Base-by-base conservation (phyloP, 2,329 filamentous ascomycete species). In the Neospermospora avenae region DNA sequence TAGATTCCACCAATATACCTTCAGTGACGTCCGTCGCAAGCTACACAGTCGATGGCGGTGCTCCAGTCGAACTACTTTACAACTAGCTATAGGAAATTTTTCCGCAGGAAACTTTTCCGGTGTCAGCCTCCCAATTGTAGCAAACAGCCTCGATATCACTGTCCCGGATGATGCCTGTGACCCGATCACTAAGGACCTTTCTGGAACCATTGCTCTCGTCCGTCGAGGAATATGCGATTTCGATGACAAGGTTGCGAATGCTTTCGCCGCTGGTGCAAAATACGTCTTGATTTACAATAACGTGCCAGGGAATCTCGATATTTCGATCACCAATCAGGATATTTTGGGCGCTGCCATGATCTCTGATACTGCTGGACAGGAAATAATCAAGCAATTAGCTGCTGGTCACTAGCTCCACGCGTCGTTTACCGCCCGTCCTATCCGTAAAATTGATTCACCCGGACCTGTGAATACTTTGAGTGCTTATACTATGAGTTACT, bases 141-240 rank as follows among this genome's bases (percentile, higher is more conserved):
- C 53, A 13, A 55, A 41, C 25, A 55, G 25, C n/a, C 41, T 55
- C 4, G 31, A 60, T 31, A 56, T 20, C 16, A 52, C 10, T 16
- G 5, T 58, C 7, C 10, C 35, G 20, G 51, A 28, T 24, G 57
- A 60, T 49, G 57, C 24, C 24, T 62, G 60, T 46, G 42, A n/a
- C 18, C 16, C 35, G 4, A 35, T 58, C 13, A 49, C 34, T 1
- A 14, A 35, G 3, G 39, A 34, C 22, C 24, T 64, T 18, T 34
- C 25, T 14, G 39, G 39, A 8, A 60, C 59, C 4, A 48, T 62
- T 34, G 62, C 49, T 25, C 48, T 58, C 22, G 54, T 59, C n/a
- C 39, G 49, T 20, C 59, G 51, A 22, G 60, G 60, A 13, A 54
- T 39, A 13, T 63, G 62, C 31, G 53, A 45, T 14, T 62, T 62